These are phyloP conservation scores for Elaphomyces granulatus DNA, from an alignment of 495 filamentous ascomycete genomes.

Conservation along the genomic window DNA sequence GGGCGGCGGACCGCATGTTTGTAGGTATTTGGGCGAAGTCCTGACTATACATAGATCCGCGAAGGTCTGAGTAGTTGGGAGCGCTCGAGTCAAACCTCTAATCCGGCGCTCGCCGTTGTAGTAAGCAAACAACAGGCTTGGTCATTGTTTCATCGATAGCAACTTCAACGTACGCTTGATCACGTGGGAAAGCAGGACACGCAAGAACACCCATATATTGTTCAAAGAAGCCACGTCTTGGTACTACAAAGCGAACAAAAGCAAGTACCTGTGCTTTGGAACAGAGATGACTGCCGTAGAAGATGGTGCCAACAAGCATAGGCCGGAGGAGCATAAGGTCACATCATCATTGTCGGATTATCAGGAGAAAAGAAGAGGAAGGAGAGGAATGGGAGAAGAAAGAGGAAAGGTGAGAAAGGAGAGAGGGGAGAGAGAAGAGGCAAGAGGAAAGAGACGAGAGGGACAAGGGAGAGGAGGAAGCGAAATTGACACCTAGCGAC, in stretches of 20 bases:
- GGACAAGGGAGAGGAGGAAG: too few species aligned
- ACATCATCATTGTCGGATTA: constrained; percentile 15
- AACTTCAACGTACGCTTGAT: constrained; percentile 94
- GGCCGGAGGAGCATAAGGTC: constrained; percentile 16
- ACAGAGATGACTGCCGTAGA: constrained; percentile 46
- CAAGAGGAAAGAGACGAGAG: too few species aligned
- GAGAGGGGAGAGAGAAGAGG: too few species aligned
- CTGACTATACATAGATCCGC: constrained; percentile 79
- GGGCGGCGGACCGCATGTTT: constrained; percentile 83
- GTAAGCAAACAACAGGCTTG: constrained; percentile 81
- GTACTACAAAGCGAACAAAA: constrained; percentile 91
- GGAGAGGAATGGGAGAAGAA: too few species aligned
- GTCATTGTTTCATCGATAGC: constrained; percentile 88
- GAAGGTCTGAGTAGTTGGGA: constrained; percentile 81
- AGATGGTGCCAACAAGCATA: constrained; percentile 13
- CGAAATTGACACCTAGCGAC: too few species aligned
- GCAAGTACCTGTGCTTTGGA: constrained; percentile 99
- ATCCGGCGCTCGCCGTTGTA: constrained; percentile 95
- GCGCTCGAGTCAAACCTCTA: constrained; percentile 77
- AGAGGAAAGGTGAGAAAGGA: too few species aligned
- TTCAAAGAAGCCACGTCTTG: constrained; percentile 92
- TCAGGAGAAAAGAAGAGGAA: too few species aligned
- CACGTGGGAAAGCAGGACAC: constrained; percentile 91
- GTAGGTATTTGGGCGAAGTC: constrained; percentile 86
- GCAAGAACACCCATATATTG: constrained; percentile 91